Evolutionary conservation across 805 yeast species (phyloP), one percentile per base, ranked within the genome.

Genomic region (Monosporozyma servazzii): DNA sequence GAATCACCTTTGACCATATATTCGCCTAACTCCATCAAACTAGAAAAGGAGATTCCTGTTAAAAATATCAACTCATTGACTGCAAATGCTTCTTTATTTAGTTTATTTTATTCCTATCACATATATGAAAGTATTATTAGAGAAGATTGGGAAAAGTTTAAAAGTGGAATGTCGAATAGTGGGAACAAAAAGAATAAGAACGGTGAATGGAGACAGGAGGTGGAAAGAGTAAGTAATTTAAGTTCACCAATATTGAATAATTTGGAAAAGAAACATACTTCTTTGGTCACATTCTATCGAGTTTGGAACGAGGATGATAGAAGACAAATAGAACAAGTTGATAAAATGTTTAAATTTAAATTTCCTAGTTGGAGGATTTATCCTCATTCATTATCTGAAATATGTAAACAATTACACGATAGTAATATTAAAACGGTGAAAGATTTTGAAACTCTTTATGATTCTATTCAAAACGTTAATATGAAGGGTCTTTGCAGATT

Each of bases 51-150:
- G 10, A 5, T 11, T 41, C 44, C 17, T 20, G 29, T 41, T 21
- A 41, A 41, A 13, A 20, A 9, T 20, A 5, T 41, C 3, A 21
- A 20, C 11, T 21, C 48, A 8, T 33, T 33, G n/a, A 23, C 13
- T 41, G 60, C 56, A 1, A 65, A 61, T 44, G 54, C 60, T 54
- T 61, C 67, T 1, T 40, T 65, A 6, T 65, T 62, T 47, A 58
- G 62, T 48, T 52, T 65, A 57, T 37, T 65, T n/a, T 63, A 64
- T 53, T 57, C 67, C 3, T 65, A 48, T 49, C 57, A 56, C 20
- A 37, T 63, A 20, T 61, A 56, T 52, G 56, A 55, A 37, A 54
- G 54, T 25, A 59, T 61, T 6, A 23, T 55, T 2, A 36, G 43
- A 3, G 49, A 51, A 5, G 47, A 33, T 1, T 20, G 20, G 8